These are phyloP conservation scores for Oryza punctata DNA, from an alignment of 176 grass and related monocot genomes.

Conservation along the genomic window DNA sequence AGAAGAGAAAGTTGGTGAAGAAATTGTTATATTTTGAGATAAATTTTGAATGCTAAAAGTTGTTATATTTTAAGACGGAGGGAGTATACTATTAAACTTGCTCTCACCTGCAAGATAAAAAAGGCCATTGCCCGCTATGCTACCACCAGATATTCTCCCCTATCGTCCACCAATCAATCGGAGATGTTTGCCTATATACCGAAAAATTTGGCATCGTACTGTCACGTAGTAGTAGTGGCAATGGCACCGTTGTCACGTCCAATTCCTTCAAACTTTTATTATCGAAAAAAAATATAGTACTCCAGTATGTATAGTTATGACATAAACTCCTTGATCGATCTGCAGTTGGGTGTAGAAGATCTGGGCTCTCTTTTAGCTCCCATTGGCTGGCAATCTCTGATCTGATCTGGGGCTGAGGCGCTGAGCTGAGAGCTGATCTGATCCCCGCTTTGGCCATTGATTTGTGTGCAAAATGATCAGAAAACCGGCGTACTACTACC, in stretches of 20 bases:
- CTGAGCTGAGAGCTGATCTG: slow-evolving; percentile 4
- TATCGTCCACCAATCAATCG: background rate
- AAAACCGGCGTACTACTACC: background rate
- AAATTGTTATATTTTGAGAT: too few relatives aligned
- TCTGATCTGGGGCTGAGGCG: background rate
- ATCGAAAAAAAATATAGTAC: background rate
- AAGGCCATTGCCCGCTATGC: background rate
- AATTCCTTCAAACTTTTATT: background rate
- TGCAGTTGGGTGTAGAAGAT: background rate
- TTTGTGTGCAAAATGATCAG: slow-evolving; percentile 13
- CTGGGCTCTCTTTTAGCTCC: background rate
- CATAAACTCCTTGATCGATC: background rate
- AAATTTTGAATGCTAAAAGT: too few relatives aligned
- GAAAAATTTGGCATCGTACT: background rate
- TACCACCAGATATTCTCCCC: background rate
- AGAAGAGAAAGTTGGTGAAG: too few relatives aligned
- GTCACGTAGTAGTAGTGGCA: background rate
- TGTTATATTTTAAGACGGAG: too few relatives aligned
- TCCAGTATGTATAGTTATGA: too few relatives aligned
- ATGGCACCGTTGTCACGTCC: background rate
- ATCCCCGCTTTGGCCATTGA: slow-evolving; percentile 9
- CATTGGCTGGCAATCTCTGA: background rate
- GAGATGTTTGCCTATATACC: background rate
- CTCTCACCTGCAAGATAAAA: background rate
- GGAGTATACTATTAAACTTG: too few relatives aligned